Conservation (phyloP, 2,329 filamentous ascomycete genomes). For the Clarireedia hainanense region DNA sequence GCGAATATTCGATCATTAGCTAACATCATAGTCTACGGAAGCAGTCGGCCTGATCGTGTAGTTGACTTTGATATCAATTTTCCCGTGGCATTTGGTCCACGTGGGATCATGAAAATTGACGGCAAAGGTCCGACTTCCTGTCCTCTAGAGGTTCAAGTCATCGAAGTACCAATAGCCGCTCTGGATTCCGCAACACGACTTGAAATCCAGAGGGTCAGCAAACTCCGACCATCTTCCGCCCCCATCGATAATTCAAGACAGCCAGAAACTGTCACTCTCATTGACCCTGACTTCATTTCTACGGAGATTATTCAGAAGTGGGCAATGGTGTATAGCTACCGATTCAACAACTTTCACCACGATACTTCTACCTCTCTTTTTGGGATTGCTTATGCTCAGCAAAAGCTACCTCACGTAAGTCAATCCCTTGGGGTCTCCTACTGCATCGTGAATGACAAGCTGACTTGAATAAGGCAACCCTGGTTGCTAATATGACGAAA, state of each 20-base stretch:
- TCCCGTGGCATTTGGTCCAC: background rate
- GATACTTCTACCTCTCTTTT: slow-evolving; percentile 10
- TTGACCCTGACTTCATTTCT: background rate
- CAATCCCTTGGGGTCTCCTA: background rate
- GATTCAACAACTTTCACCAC: slow-evolving; percentile 16
- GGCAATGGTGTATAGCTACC: slow-evolving; percentile 21
- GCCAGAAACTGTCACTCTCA: background rate
- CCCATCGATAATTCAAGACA: background rate
- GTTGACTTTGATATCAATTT: slow-evolving; percentile 4
- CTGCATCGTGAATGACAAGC: background rate
- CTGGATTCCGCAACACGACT: slow-evolving; percentile 4
- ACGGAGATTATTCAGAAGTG: slow-evolving; percentile 18
- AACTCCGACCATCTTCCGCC: background rate
- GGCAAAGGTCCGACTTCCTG: slow-evolving; percentile 16
- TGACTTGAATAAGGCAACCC: background rate
- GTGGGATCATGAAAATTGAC: slow-evolving; percentile 16
- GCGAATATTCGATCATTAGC: background rate
- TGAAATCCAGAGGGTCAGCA: background rate
- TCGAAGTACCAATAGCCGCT: slow-evolving; percentile 9
- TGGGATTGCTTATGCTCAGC: slow-evolving; percentile 20
- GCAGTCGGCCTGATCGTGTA: background rate
- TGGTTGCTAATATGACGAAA: slow-evolving; percentile 6
- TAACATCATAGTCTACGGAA: background rate
- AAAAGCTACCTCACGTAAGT: slow-evolving; percentile 18
- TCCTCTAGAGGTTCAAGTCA: slow-evolving; percentile 13